Percentiles rank a stretch among this genome's conserved stretches.
phyloP scores from a whole-genome alignment of 805 yeast genomes.

The Kazachstania taianensis region DNA sequence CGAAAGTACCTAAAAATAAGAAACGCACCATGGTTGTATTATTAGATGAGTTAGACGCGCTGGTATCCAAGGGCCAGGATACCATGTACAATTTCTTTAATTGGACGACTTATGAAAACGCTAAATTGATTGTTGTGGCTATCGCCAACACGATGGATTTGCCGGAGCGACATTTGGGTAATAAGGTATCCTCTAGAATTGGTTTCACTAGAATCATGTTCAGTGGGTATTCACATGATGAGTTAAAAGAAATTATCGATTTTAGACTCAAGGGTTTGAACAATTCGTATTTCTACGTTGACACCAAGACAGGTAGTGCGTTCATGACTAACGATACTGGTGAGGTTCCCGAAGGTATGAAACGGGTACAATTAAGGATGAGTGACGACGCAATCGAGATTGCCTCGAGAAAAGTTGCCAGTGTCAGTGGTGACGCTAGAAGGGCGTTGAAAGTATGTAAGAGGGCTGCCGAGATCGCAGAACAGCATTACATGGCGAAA shows the following conservation, averaged over 20 bases:
- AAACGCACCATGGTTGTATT: constrained; percentile 53
- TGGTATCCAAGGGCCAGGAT: constrained; percentile 65
- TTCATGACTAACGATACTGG: constrained; percentile 20
- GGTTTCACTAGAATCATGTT: constrained; percentile 84
- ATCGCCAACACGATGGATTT: constrained; percentile 96
- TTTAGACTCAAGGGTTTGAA: constrained; percentile 51
- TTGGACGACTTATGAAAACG: constrained; percentile 83
- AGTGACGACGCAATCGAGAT: constrained; percentile 75
- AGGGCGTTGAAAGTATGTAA: constrained; percentile 81
- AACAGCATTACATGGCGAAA: constrained; percentile 40
- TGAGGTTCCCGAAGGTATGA: constrained; percentile 13
- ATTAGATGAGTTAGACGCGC: constrained; percentile 88
- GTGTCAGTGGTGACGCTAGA: constrained; percentile 96
- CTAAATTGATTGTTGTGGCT: constrained; percentile 79
- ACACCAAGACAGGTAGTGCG: constrained; percentile 31
- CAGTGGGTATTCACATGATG: constrained; percentile 76
- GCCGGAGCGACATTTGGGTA: constrained; percentile 80
- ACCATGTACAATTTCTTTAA: constrained; percentile 94
- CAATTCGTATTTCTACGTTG: constrained; percentile 26
- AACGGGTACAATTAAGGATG: constrained; percentile 29
- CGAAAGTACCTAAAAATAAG: constrained; percentile 27
- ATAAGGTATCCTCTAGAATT: constrained; percentile 82
- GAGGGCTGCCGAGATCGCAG: constrained; percentile 84
- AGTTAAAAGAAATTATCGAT: constrained; percentile 63
- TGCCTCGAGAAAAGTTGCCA: constrained; percentile 88